Conservation (phyloP, 2,329 filamentous ascomycete species). For the Dactylellina haptotyla region DNA sequence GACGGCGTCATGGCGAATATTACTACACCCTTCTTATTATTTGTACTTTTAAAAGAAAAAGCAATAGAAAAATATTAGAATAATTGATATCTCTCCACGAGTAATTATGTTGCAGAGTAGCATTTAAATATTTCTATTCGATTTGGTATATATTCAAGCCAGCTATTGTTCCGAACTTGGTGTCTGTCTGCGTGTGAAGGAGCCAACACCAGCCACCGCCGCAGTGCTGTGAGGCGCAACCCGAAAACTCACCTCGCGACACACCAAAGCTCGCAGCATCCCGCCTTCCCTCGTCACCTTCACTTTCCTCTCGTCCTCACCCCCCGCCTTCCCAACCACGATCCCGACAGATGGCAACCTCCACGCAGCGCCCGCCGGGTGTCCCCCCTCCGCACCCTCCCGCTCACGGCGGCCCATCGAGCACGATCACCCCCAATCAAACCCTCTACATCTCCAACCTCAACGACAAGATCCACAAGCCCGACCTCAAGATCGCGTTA, state of each 20-base stretch:
- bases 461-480: conserved; percentile 88
- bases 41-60: too few relatives aligned
- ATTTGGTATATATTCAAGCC: neutral
- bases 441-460: conserved; percentile 86
- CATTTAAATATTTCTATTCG: too few relatives aligned
- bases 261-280: neutral
- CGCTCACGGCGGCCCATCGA: neutral
- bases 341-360: neutral
- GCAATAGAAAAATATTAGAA: neutral
- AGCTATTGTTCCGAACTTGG: neutral
- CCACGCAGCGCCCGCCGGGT: conserved; percentile 25
- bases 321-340: neutral
- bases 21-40: too few relatives aligned
- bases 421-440: conserved; percentile 55
- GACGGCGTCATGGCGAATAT: too few relatives aligned
- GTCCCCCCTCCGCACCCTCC: conserved; percentile 21
- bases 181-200: neutral
- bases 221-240: neutral
- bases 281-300: neutral
- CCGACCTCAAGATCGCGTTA: conserved; percentile 83
- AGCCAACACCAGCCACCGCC: conserved; percentile 8
- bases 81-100: too few relatives aligned
- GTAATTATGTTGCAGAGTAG: too few relatives aligned
- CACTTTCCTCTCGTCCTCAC: neutral
- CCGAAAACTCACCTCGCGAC: conserved; percentile 17